Percentiles rank a stretch among this genome's conserved stretches.
Conservation (phyloP, 176 grass and related monocot genomes). For the Thinopyrum elongatum region DNA sequence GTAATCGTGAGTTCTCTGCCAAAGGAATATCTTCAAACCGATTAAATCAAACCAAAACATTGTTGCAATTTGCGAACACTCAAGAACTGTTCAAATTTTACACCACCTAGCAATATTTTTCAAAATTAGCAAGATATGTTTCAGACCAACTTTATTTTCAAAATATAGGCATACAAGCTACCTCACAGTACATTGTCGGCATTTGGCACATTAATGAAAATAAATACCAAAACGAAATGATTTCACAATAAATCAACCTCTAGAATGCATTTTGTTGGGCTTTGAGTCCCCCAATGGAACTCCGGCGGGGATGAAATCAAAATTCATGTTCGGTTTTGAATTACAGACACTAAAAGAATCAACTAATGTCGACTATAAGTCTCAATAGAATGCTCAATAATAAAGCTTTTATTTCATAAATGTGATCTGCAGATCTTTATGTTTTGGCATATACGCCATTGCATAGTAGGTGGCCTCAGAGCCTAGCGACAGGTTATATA, state of each 20-base stretch:
- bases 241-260: neutral
- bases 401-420: neutral
- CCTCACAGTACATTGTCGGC: neutral
- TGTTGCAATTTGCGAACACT: neutral
- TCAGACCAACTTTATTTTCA: neutral
- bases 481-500: neutral
- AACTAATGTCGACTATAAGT: neutral
- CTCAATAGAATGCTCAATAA: neutral
- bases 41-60: neutral
- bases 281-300: too few species aligned
- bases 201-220: neutral
- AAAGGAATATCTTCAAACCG: neutral
- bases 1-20: neutral
- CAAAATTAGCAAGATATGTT: neutral
- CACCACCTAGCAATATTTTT: neutral
- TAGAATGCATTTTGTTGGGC: too few species aligned
- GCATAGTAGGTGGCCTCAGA: neutral
- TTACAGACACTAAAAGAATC: too few species aligned
- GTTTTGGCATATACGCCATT: neutral
- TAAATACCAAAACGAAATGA: slow-evolving; percentile 12
- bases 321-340: too few species aligned
- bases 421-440: neutral
- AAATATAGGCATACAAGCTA: slow-evolving; percentile 5
- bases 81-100: neutral
- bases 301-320: too few species aligned